phyloP scores from a whole-genome alignment of 768 basidiomycete species.

The Leccinum uliginosum region DNA sequence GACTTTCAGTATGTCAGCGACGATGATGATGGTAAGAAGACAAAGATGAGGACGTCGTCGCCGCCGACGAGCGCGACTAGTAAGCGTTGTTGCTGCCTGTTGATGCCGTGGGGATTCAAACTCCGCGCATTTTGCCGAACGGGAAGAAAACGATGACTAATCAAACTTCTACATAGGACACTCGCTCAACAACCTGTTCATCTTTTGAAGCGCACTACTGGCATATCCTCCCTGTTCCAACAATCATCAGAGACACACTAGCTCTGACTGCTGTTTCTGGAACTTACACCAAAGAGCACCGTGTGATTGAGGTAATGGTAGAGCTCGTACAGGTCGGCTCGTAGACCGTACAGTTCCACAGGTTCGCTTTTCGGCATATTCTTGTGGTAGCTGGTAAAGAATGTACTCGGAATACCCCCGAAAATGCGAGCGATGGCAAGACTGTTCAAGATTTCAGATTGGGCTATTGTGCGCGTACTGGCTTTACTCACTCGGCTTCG shows the following conservation, averaged over 20 bases:
- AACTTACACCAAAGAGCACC: conserved; percentile 68
- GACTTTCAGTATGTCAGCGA: background rate
- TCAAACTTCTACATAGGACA: conserved; percentile 15
- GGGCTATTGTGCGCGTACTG: background rate
- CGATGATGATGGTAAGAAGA: conserved; percentile 10
- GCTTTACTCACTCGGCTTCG: conserved; percentile 67
- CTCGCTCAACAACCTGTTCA: conserved; percentile 37
- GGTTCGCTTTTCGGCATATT: conserved; percentile 62
- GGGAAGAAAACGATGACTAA: conserved; percentile 11
- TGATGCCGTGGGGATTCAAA: conserved; percentile 8
- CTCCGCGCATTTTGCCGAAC: conserved; percentile 9
- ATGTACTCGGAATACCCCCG: conserved; percentile 63
- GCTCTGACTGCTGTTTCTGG: background rate
- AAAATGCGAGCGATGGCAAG: conserved; percentile 78
- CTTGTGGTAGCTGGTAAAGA: conserved; percentile 64
- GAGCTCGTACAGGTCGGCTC: conserved; percentile 68
- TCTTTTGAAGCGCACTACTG: conserved; percentile 46
- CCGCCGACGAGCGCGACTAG: conserved; percentile 18
- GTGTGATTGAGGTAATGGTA: conserved; percentile 85
- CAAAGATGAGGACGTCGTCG: conserved; percentile 19
- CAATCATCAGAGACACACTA: background rate
- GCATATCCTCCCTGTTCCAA: conserved; percentile 45
- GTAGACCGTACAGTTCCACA: conserved; percentile 55
- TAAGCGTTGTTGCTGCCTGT: conserved; percentile 29
- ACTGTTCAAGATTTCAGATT: conserved; percentile 33